These are phyloP conservation scores for Sonneratia caseolaris DNA, from an alignment of 345 rosid species.

Conservation along the genomic window DNA sequence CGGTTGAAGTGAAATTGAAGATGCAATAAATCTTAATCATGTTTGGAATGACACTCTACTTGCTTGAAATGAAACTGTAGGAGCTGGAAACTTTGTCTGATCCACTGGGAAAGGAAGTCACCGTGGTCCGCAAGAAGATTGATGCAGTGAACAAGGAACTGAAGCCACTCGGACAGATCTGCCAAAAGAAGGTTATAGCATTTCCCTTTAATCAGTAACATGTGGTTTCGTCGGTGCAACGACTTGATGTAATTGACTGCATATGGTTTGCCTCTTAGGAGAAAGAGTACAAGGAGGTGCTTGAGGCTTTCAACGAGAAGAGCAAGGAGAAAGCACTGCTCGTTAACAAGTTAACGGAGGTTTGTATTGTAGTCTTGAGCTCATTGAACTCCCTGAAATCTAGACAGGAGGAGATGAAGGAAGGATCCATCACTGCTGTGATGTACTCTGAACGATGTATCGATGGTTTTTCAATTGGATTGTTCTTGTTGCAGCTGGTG, in stretches of 20 bases:
- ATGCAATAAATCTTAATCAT: background rate
- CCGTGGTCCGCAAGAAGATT: constrained; percentile 71
- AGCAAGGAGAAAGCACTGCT: constrained; percentile 54
- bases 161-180: constrained; percentile 67
- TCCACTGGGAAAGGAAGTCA: constrained; percentile 96
- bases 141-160: constrained; percentile 89
- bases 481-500: constrained; percentile 33
- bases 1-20: background rate
- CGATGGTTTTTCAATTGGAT: background rate
- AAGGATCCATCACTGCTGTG: background rate
- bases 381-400: too few relatives aligned
- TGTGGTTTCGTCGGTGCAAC: background rate
- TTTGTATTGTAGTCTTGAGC: constrained; percentile 1
- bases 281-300: constrained; percentile 58
- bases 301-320: constrained; percentile 72
- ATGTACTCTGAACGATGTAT: background rate
- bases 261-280: constrained; percentile 31
- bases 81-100: constrained; percentile 89
- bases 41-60: too few relatives aligned
- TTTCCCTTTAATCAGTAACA: too few relatives aligned
- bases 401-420: too few relatives aligned
- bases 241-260: background rate
- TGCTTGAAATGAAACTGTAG: constrained; percentile 20
- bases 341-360: constrained; percentile 44
- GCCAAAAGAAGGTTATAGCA: constrained; percentile 74